Evolutionary conservation across 805 yeast species (phyloP), one percentile per base, ranked within the genome.

Genomic region (Yarrowia sp.): DNA sequence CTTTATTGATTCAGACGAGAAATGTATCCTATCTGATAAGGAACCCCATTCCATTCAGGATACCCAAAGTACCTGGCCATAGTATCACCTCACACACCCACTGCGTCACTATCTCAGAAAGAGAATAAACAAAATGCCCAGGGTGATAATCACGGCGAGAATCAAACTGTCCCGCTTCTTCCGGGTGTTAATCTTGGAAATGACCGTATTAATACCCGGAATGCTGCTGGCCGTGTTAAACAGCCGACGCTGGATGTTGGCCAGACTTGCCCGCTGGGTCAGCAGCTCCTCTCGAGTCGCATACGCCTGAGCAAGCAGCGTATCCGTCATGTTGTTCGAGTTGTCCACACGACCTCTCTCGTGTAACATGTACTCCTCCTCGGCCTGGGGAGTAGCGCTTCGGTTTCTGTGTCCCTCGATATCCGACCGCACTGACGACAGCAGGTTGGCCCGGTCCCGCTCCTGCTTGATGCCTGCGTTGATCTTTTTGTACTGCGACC

Each of bases 141-240:
- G 66, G 2, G 90, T 81, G 32, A 92, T 86, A 61, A 95, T 81
- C 3, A 81, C 70, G 1, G 96, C 93, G 72, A 93, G 76, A n/a
- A 93, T 88, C 30, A 93, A 73, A 22, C 96, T 87, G 74, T 95
- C 96, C 65, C 97, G 84, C 78, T 87, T 89, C 75, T 92, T 87
- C 71, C 98, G 82, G 3, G 96, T 87, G 74, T 92, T 92, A 69
- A 93, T 92, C 75, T 87, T 88, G 10, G 87, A 78, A 32, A 93
- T 84, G 64, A 93, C 74, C 8, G 84, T 83, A 72, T 87, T 89
- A 51, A 93, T 78, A 0, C 98, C 98, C 0, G 99, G 99, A 56
- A 95, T 82, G 40, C 82, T 78, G 70, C 83, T 84, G 51, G 92
- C 77, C 0, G 89, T 80, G 44, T 81, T 81, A 66, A 85, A 79